Evolutionary conservation across 495 filamentous ascomycete species (phyloP), one percentile per base, ranked within the genome.

Genomic region (Achaetomiella virescens): DNA sequence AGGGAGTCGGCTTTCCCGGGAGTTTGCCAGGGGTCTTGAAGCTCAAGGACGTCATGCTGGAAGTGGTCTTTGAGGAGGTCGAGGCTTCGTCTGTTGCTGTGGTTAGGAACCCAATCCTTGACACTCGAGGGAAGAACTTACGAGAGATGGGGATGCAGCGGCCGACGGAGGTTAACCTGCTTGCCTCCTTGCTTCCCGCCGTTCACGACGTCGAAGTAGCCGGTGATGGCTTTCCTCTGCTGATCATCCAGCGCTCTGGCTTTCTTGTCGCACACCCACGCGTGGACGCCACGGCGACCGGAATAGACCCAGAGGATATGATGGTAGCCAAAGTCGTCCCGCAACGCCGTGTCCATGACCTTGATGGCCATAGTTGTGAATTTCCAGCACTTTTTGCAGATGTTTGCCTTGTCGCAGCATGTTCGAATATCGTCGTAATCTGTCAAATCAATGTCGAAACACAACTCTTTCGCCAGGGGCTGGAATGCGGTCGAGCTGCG

Each of bases 291-390:
- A 82, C 93, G 82, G 66, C 93, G 87, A 33, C 93, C 93, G 0
- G 93, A 97, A 70, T 97, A 98, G 1, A 98, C 91, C 93, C 93
- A 98, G 62, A 98, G 78, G 59, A 98, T 91, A 68, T 98, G 92
- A 63, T 89, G 81, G 67, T 96, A 98, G 21, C 91, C 93, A 66
- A 97, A 95, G 70, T 98, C 93, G 2, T 97, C 91, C 55, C 88
- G 78, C 48, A 98, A 68, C 2, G 89, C 89, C 5, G 81, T 79
- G 67, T 96, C 91, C 22, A 98, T 76, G 18, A 97, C 89, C 66
- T 95, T 95, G 64, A 98, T 90, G 15, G 93, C 89, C 88, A 97
- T 97, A 29, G 88, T 96, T 46, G 95, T 91, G 72, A 97, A 98
- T 35, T 85, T 76, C 93, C 93, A 98, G 73, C 93, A 98, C 68